Evolutionary conservation across 306 rosid genomes (phyloP).

Genomic region (Prunus armeniaca): DNA sequence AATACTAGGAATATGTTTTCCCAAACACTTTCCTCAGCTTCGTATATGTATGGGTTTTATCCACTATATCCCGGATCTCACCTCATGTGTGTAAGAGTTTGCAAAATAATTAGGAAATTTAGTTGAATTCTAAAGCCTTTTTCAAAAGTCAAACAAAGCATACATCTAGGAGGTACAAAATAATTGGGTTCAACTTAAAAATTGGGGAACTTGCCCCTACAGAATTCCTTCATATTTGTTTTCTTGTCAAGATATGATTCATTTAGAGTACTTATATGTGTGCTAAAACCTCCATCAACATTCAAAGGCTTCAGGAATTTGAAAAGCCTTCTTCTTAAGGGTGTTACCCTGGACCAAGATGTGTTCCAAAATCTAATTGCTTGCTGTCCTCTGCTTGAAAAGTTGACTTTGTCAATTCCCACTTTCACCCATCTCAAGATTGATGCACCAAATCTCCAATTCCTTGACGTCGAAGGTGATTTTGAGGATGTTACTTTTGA

Average conservation of each 20-base stretch:
- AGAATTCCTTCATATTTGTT: slow-evolving; percentile 46
- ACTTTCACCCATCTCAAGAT: neutral
- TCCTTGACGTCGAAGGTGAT: slow-evolving; percentile 29
- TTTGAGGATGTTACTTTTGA: slow-evolving; percentile 35
- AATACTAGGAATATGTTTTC: no score
- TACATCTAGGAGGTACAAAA: no score
- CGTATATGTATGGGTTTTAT: no score
- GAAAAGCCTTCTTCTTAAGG: slow-evolving; percentile 45
- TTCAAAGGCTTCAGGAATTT: slow-evolving; percentile 6
- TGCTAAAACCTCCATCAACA: slow-evolving; percentile 27
- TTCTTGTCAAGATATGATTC: slow-evolving; percentile 42
- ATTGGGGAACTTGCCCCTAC: neutral
- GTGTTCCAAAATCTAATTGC: neutral
- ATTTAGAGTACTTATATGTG: slow-evolving; percentile 47
- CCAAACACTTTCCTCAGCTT: no score
- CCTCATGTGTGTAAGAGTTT: no score
- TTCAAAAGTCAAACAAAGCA: no score
- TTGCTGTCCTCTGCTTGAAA: slow-evolving; percentile 1
- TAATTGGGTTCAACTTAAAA: no score
- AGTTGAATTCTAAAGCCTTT: no score
- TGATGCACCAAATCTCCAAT: slow-evolving; percentile 15
- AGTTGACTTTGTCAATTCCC: accelerated
- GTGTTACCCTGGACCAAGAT: slow-evolving; percentile 41
- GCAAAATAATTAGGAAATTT: no score
- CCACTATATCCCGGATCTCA: no score